phyloP scores from a whole-genome alignment of 305 asterid species.

The Lippia alba region DNA sequence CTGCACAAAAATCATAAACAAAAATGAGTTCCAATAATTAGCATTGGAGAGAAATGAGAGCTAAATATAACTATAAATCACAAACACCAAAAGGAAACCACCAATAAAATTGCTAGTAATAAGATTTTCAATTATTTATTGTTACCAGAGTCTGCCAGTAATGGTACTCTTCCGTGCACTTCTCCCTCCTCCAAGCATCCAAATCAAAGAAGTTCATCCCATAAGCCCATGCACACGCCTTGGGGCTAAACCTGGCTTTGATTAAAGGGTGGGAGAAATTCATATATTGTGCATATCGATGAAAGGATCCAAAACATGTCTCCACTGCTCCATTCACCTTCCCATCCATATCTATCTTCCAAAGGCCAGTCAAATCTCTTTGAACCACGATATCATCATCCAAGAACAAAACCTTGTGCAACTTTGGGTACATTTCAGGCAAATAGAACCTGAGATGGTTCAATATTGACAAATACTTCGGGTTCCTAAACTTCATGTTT shows the following conservation, averaged over 20 bases:
- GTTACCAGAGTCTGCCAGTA: conserved; percentile 88
- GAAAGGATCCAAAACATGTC: conserved; percentile 81
- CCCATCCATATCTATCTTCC: conserved; percentile 82
- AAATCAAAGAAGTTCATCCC: conserved; percentile 87
- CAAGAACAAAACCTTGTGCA: conserved; percentile 80
- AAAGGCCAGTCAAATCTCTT: conserved; percentile 73
- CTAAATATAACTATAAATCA: neutral
- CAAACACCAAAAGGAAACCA: neutral
- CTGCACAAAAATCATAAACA: conserved; percentile 45
- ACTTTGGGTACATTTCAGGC: conserved; percentile 80
- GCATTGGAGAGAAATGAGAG: neutral
- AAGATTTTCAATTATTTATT: conserved; percentile 14
- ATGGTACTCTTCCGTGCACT: conserved; percentile 78
- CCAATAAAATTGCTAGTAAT: conserved; percentile 2
- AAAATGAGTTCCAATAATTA: conserved; percentile 23
- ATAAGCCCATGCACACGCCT: conserved; percentile 90
- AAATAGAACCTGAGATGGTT: conserved; percentile 81
- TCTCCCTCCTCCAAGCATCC: conserved; percentile 84
- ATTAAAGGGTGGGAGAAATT: conserved; percentile 81
- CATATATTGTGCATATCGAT: conserved; percentile 81
- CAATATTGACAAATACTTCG: conserved; percentile 77
- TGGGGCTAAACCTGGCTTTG: conserved; percentile 70
- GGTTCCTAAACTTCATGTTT: conserved; percentile 88
- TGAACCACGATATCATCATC: conserved; percentile 84
- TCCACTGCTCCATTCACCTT: conserved; percentile 87